phyloP scores from a whole-genome alignment of 2,329 filamentous ascomycete species.

The Fusarium stilboides region DNA sequence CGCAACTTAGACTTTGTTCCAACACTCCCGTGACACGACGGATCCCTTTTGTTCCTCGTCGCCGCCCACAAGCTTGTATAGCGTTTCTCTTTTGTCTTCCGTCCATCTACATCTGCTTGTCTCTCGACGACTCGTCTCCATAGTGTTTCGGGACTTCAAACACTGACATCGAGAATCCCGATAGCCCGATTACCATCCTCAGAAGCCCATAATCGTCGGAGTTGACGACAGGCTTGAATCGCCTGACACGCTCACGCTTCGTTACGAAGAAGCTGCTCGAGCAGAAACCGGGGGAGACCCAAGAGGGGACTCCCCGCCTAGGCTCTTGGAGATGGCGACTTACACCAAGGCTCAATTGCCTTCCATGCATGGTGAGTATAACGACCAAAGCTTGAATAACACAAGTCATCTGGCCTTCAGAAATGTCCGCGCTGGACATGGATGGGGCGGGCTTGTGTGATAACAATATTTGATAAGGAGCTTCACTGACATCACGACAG shows the following conservation, averaged over 20 bases:
- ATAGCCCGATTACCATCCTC: constrained; percentile 68
- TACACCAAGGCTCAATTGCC: constrained; percentile 84
- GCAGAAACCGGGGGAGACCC: constrained; percentile 68
- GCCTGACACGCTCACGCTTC: constrained; percentile 69
- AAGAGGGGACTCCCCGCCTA: constrained; percentile 69
- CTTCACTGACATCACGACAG: constrained; percentile 33
- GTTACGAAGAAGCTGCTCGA: constrained; percentile 70
- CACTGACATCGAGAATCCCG: constrained; percentile 46
- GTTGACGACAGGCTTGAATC: constrained; percentile 71
- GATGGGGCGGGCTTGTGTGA: neutral
- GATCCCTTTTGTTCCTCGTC: constrained; percentile 36
- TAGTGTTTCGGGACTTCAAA: constrained; percentile 42
- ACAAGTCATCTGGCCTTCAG: constrained; percentile 43
- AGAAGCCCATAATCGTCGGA: constrained; percentile 69
- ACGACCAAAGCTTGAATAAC: neutral
- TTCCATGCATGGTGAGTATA: constrained; percentile 84
- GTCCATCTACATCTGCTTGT: constrained; percentile 22
- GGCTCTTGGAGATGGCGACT: constrained; percentile 59
- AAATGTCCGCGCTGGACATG: neutral
- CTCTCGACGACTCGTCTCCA: constrained; percentile 33
- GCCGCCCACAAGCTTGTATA: constrained; percentile 30
- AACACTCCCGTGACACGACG: constrained; percentile 47
- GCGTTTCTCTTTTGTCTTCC: constrained; percentile 33
- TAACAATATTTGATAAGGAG: neutral
- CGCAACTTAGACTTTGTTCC: constrained; percentile 55